Evolutionary conservation across 768 basidiomycete genomes (phyloP), one percentile per base, ranked within the genome.

Genomic region (Ramaria sp.): DNA sequence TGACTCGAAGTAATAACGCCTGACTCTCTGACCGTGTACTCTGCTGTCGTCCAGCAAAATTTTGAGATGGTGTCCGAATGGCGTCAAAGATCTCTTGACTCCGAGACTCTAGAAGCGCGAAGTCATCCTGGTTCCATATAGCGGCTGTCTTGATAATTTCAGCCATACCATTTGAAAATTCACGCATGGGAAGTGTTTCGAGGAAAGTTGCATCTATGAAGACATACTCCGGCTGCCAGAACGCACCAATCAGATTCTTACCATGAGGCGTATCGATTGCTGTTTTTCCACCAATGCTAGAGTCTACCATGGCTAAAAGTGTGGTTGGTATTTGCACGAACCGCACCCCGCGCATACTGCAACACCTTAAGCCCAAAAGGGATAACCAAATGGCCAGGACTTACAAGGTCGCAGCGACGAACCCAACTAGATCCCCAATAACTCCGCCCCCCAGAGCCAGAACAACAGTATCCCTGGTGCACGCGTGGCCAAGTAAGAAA

Each of bases 101-200:
- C 89, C 83, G 81, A 1, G 88, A 84, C 66, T 99, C 96, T 58
- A 99, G 81, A 30, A 82, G 77, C 34, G 82, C 77, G 63, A 99
- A 99, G 63, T 94, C 91, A 58, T 72, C 68, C 62, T 90, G 93
- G 67, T 90, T 82, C 95, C 95, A 97, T 63, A 98, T 98, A n/a
- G 94, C 96, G 5, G 96, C 95, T 24, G 96, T 99, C 95, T 99
- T 99, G 65, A 98, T 83, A 3, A 97, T 86, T 67, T 99, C 95
- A 0, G 96, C 95, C 87, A 99, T 95, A 36, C 96, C 95, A 63
- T 98, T 98, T n/a, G 90, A 88, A 58, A 98, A 91, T 67, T 98
- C 96, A 52, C 95, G 77, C 30, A 81, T 69, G 0, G 94, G 94
- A 1, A 99, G 81, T 1, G 90, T 93, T 63, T 93, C 90, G 55